phyloP scores from a whole-genome alignment of 225 moss, liverwort and hornwort genomes.

The Neckera pumila region DNA sequence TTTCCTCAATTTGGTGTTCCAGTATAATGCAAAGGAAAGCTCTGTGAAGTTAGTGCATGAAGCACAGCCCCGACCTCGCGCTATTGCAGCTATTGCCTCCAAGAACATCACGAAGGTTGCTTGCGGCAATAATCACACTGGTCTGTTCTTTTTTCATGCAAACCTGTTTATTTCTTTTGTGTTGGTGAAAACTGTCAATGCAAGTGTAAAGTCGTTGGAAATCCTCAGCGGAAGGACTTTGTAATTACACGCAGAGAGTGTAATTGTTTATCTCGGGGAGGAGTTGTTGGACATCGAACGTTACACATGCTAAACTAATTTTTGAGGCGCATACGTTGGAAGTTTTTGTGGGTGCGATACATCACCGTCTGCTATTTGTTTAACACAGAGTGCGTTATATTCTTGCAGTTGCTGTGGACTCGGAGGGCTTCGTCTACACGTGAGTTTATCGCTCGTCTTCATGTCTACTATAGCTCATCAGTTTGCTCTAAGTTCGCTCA shows the following conservation, averaged over 20 bases:
- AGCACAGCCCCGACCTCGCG: constrained; percentile 77
- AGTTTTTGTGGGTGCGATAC: background rate
- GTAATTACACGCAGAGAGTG: background rate
- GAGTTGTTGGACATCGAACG: constrained; percentile 11
- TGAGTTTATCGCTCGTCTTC: constrained; percentile 22
- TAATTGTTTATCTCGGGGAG: background rate
- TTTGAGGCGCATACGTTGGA: constrained; percentile 5
- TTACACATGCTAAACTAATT: background rate
- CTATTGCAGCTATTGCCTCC: constrained; percentile 60
- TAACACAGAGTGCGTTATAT: constrained; percentile 16
- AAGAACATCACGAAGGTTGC: constrained; percentile 78
- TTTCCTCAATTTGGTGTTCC: constrained; percentile 5
- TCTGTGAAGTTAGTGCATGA: constrained; percentile 89
- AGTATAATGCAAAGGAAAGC: constrained; percentile 91
- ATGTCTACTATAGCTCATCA: background rate
- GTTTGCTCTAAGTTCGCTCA: background rate
- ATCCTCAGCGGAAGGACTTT: background rate
- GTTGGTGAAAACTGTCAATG: background rate
- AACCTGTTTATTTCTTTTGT: background rate
- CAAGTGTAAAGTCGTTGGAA: background rate
- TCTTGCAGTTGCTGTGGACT: constrained; percentile 85
- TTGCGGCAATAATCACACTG: constrained; percentile 84
- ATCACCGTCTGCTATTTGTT: constrained; percentile 1
- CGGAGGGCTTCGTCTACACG: constrained; percentile 84
- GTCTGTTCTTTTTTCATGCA: constrained; percentile 23